These are phyloP conservation scores for Myriosclerotinia duriaeana DNA, from an alignment of 2,329 filamentous ascomycete genomes.

Conservation along the genomic window DNA sequence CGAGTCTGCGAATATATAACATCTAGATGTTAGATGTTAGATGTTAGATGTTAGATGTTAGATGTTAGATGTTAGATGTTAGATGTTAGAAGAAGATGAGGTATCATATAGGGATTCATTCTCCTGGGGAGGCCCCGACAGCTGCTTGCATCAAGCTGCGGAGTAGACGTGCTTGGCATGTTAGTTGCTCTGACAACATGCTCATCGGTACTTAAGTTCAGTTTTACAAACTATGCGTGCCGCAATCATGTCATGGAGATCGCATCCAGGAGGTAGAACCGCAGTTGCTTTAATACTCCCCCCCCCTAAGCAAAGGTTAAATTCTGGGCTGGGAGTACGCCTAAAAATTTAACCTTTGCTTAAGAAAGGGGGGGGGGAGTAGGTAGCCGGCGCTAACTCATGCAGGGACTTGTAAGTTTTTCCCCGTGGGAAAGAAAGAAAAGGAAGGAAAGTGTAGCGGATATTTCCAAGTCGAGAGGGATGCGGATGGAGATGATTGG, in stretches of 20 bases:
- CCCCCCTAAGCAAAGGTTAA: too few species aligned
- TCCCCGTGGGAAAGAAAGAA: not conserved
- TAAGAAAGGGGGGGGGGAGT: too few species aligned
- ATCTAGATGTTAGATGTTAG: not conserved
- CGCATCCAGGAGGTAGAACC: not conserved
- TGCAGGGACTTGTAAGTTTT: not conserved
- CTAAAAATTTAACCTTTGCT: too few species aligned
- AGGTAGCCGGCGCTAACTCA: not conserved
- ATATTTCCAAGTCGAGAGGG: constrained; percentile 24
- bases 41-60: not conserved
- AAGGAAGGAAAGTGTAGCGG: not conserved
- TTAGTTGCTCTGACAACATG: too few species aligned
- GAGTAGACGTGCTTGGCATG: not conserved
- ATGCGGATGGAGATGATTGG: constrained; percentile 34
- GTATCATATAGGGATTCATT: not conserved
- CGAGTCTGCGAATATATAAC: constrained; percentile 1
- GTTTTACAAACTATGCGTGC: not conserved
- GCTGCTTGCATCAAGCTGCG: too few species aligned
- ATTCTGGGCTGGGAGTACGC: too few species aligned
- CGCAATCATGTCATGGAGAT: not conserved
- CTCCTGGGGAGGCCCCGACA: not conserved
- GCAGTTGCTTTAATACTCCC: not conserved
- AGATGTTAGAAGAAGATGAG: not conserved
- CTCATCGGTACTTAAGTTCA: too few species aligned
- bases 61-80: not conserved